These are phyloP conservation scores for Ceratobasidium sp. DNA, from an alignment of 1,284 basidiomycete species.

Conservation along the genomic window DNA sequence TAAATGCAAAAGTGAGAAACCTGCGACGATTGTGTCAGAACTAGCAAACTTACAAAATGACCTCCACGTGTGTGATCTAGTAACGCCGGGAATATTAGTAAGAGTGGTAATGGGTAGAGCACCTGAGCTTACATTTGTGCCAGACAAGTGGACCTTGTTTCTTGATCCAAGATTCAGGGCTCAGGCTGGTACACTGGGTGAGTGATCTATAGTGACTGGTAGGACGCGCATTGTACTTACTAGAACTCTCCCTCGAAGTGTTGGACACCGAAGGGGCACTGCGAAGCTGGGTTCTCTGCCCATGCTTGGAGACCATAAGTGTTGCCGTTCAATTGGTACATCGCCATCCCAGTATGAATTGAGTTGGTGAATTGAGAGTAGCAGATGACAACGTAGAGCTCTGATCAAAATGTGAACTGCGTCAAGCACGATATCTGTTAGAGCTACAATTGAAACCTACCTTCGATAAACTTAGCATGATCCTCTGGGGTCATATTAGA, in stretches of 20 bases:
- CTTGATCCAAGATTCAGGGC: conserved; percentile 31
- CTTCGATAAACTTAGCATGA: conserved; percentile 21
- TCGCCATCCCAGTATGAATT: conserved; percentile 36
- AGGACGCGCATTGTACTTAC: not conserved
- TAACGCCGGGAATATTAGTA: not conserved
- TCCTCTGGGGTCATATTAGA: conserved; percentile 18
- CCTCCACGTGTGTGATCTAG: conserved; percentile 32
- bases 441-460: not conserved
- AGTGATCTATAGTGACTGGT: not conserved
- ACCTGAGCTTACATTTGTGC: conserved; percentile 24
- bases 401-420: not conserved
- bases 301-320: conserved; percentile 16
- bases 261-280: conserved; percentile 28
- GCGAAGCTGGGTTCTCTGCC: conserved; percentile 20
- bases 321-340: conserved; percentile 29
- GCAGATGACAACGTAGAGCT: conserved; percentile 15
- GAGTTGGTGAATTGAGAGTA: conserved; percentile 29
- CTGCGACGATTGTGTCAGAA: not conserved
- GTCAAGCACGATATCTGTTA: not conserved
- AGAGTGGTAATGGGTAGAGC: not conserved
- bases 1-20: not conserved
- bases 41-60: conserved; percentile 17
- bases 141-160: conserved; percentile 25
- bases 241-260: conserved; percentile 36
- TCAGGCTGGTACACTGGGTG: not conserved